phyloP scores from a whole-genome alignment of 371 early-diverging fungal species.

The Parasitella parasitica region DNA sequence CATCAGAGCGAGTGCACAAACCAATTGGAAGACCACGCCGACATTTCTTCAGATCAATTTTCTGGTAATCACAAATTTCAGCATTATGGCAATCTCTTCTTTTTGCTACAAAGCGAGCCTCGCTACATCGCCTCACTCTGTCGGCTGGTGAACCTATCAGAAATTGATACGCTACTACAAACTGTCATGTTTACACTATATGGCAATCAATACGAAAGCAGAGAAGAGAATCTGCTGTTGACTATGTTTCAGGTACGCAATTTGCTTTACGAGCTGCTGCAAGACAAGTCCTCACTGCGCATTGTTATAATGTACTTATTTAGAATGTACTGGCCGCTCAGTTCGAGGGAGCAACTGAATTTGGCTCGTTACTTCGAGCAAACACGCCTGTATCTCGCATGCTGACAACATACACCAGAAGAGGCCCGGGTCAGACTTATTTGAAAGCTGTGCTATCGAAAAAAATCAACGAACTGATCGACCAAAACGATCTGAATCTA shows the following conservation, averaged over 20 bases:
- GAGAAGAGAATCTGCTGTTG: constrained; percentile 92
- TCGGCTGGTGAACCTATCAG: constrained; percentile 82
- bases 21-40: constrained; percentile 75
- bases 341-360: constrained; percentile 89
- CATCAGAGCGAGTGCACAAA: constrained; percentile 76
- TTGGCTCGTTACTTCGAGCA: constrained; percentile 85
- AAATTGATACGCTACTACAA: constrained; percentile 92
- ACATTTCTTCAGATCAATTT: constrained; percentile 64
- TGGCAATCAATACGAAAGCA: constrained; percentile 94
- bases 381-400: constrained; percentile 96
- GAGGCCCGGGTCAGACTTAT: constrained; percentile 95
- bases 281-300: too few species aligned
- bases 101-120: constrained; percentile 90
- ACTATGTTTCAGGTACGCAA: constrained; percentile 96
- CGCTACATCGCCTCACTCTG: constrained; percentile 87
- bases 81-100: constrained; percentile 91
- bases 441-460: constrained; percentile 84
- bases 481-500: constrained; percentile 70
- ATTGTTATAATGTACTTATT: not conserved
- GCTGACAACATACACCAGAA: constrained; percentile 95
- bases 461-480: constrained; percentile 74
- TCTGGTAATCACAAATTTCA: constrained; percentile 88
- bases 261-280: not conserved
- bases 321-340: constrained; percentile 88
- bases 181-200: constrained; percentile 96